Evolutionary conservation across 371 early-diverging fungal species (phyloP), one percentile per base, ranked within the genome.

Genomic region (Cokeromyces recurvatus): DNA sequence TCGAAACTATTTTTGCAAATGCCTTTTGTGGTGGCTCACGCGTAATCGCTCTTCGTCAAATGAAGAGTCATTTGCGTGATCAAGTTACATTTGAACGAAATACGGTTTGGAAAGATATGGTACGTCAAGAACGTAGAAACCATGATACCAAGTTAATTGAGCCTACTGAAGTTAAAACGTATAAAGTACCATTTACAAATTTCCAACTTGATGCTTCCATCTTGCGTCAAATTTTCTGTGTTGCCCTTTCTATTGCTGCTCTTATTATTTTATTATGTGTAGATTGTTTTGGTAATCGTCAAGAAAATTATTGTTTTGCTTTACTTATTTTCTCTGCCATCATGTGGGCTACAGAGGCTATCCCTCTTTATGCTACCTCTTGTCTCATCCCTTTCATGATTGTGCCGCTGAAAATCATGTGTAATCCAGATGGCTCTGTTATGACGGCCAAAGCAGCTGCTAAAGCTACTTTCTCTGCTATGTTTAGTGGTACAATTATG

Each of bases 401-500:
- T 7, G 90, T 92, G 0, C 54, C 77, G 14, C 53, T 91, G 16
- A 67, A 78, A 15, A 85, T 92, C n/a, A 66, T 89, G 69, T 75
- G 81, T 23, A 73, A 78, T 4, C 62, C 63, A 1, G 64, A 69
- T 17, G 77, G 74, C n/a, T 43, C 47, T 5, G 59, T 51, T 4
- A 62, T 85, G 79, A 63, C 55, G 27, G 85, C 95, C 4, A 74
- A 80, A 37, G 78, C 78, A 8, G 93, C 95, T 11, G 78, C 96
- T 25, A 89, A 87, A 51, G 64, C 71, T 17, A 82, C 92, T 37
- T 94, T 95, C 57, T 71, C 82, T 1, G 81, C 91, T 49, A 98
- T 98, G 98, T 98, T 95, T 56, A 86, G 87, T 20, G 89, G 94
- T 2, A 94, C 94, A 4, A 92, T 97, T 54, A 92, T 97, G 93